phyloP scores from a whole-genome alignment of 345 rosid genomes.

The Triadica sebifera region DNA sequence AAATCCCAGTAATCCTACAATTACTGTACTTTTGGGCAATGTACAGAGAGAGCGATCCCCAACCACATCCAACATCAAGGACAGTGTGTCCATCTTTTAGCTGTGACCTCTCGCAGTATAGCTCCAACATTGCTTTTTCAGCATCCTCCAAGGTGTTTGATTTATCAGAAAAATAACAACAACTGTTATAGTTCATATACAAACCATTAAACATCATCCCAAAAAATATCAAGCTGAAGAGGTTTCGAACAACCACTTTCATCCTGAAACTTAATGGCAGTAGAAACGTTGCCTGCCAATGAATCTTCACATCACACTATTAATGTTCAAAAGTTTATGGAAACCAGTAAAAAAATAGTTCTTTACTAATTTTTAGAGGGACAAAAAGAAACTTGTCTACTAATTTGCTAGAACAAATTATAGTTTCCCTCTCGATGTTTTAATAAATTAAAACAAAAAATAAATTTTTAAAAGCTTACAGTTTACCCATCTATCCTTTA shows the following conservation, averaged over 20 bases:
- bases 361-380: too few relatives aligned
- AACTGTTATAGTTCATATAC: constrained; percentile 33
- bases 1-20: constrained; percentile 74
- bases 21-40: constrained; percentile 62
- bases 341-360: neutral
- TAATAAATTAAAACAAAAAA: too few relatives aligned
- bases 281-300: too few relatives aligned
- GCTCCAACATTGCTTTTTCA: constrained; percentile 68
- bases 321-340: neutral
- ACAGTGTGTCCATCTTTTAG: constrained; percentile 70
- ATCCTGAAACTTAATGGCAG: neutral
- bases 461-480: too few relatives aligned
- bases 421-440: too few relatives aligned
- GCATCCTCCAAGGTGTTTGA: constrained; percentile 70
- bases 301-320: neutral
- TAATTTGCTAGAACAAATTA: too few relatives aligned
- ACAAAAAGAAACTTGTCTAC: too few relatives aligned
- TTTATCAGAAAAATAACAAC: constrained; percentile 64
- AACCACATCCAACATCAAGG: constrained; percentile 89
- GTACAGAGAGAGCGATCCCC: constrained; percentile 82
- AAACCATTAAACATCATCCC: neutral
- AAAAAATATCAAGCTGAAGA: neutral
- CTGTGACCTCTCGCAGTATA: constrained; percentile 65
- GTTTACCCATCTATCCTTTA: too few relatives aligned
- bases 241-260: neutral